Evolutionary conservation across 805 yeast genomes (phyloP).

Genomic region (Cyberlindnera xishuangbannaensis): DNA sequence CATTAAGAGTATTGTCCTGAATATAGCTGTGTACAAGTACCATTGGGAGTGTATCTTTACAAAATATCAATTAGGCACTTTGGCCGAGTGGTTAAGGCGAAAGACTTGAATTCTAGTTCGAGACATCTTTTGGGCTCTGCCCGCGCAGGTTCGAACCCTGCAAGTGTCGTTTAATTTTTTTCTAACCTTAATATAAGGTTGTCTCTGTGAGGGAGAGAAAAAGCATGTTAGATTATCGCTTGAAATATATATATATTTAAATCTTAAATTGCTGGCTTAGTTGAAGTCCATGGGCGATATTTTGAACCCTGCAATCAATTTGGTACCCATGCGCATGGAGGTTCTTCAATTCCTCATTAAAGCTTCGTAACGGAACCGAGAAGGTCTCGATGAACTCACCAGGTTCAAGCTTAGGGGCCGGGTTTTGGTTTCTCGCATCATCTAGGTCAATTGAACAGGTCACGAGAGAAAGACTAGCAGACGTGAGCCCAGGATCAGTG

Average conservation of each 20-base stretch:
- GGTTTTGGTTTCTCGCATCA: conserved; percentile 60
- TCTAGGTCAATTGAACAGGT: conserved; percentile 70
- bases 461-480: conserved; percentile 79
- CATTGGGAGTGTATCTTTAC: too few species aligned
- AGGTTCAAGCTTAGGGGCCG: conserved; percentile 75
- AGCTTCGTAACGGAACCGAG: conserved; percentile 53
- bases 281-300: conserved; percentile 75
- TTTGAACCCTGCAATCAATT: conserved; percentile 84
- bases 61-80: conserved; percentile 14
- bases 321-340: conserved; percentile 62
- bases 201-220: too few species aligned
- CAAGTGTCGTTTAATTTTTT: conserved; percentile 21
- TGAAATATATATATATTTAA: too few species aligned
- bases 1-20: too few species aligned
- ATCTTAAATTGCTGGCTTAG: conserved; percentile 40
- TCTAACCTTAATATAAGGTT: background rate
- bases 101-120: conserved; percentile 22
- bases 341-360: conserved; percentile 48
- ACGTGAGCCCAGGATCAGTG: conserved; percentile 86
- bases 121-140: conserved; percentile 25
- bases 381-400: conserved; percentile 92
- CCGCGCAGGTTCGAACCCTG: conserved; percentile 29
- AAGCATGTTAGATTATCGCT: too few species aligned
- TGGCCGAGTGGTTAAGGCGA: conserved; percentile 29
- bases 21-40: too few species aligned